Base-by-base conservation (phyloP, 176 grass and related monocot species). In the Tillandsia fasciculata region DNA sequence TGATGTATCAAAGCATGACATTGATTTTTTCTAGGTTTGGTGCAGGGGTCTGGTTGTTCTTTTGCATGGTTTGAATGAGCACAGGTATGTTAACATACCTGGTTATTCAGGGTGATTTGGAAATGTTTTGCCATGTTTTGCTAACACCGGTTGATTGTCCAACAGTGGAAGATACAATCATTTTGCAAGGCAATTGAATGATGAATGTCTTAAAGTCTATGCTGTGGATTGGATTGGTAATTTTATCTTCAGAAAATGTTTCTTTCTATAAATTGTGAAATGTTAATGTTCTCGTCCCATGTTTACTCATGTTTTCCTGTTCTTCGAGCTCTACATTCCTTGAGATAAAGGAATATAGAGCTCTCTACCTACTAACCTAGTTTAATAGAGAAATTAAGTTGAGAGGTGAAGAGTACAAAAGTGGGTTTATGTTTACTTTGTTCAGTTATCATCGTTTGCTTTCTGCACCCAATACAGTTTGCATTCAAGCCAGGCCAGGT, bases 161-260 rank as follows among this genome's bases (percentile, higher is more conserved):
- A 12, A 50, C 75, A 77, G 75, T 63, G 75, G 75, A 69, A 77
- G 75, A 69, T 77, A 77, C 28, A 12, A 77, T 54, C 18, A 69
- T 69, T 77, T 77, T 10, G 75, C 75, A 28, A 61, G 61, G 52
- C 29, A 68, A 69, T 52, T 77, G 52, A 77, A 77, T 77, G 65
- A 58, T 15, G 28, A 56, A 8, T 22, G 66, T 50, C 53, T 77
- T 13, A 77, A 63, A 77, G 75, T 77, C 6, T 69, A 63, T 50
- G 75, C 52, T 51, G 63, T 77, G 75, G 75, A 77, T 69, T 77
- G 75, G 75, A 77, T 77, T 61, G 75, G 75, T 77, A 56, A 77
- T 52, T 69, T 69, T 51, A 7, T 14, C 11, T 9, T 24, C 2
- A 28, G 18, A 29, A 11, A 20, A 70, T 9, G 22, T 53, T 14